A percentile compares a stretch with the other conserved stretches of the same genome.
These are phyloP conservation scores for Penicillium tannophilum DNA, from an alignment of 495 filamentous ascomycete species.

Conservation along the genomic window DNA sequence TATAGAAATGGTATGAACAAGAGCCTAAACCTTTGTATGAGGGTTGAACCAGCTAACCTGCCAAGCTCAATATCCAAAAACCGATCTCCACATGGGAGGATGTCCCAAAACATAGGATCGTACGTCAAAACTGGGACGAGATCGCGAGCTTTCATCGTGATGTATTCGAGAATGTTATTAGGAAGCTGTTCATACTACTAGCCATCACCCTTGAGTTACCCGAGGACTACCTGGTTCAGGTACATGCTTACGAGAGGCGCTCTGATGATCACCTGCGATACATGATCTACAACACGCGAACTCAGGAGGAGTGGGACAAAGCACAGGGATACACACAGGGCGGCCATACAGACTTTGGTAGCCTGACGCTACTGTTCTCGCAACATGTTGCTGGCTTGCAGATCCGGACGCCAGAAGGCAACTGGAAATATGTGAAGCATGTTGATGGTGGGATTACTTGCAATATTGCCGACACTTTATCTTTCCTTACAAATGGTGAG, in stretches of 20 bases:
- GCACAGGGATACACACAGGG: conserved; percentile 43
- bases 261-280: conserved; percentile 55
- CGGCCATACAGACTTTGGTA: conserved; percentile 60
- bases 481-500: conserved; percentile 41
- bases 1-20: conserved; percentile 40
- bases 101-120: conserved; percentile 32
- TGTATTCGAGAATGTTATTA: conserved; percentile 22
- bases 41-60: conserved; percentile 6
- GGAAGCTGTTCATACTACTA: conserved; percentile 37
- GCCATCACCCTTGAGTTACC: conserved; percentile 56
- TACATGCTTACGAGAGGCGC: conserved; percentile 50
- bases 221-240: conserved; percentile 50
- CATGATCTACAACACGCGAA: conserved; percentile 56
- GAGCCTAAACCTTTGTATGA: too few species aligned
- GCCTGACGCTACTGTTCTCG: conserved; percentile 55
- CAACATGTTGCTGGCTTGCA: conserved; percentile 58
- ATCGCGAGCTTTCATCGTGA: conserved; percentile 29
- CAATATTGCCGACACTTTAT: conserved; percentile 50
- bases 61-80: conserved; percentile 51
- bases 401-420: conserved; percentile 44
- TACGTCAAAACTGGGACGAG: conserved; percentile 25
- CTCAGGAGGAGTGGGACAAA: conserved; percentile 46
- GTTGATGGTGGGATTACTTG: conserved; percentile 47
- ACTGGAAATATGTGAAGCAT: conserved; percentile 53
- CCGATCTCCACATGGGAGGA: conserved; percentile 43